Conservation (phyloP, 2,329 filamentous ascomycete species). For the Aspergillus jensenii region DNA sequence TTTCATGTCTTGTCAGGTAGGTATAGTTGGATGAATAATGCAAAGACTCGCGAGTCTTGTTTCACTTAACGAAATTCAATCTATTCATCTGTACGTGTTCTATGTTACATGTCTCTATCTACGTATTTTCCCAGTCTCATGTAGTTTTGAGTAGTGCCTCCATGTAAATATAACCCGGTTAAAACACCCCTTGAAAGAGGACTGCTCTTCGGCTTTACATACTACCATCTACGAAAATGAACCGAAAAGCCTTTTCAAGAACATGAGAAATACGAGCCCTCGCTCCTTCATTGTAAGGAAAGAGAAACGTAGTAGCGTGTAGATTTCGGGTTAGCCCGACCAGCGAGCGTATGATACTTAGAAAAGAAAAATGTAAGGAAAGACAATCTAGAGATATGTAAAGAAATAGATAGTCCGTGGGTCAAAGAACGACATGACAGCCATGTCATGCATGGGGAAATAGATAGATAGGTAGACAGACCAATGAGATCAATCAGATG, state of each 20-base stretch:
- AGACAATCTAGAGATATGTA: neutral
- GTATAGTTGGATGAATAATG: slow-evolving; percentile 15
- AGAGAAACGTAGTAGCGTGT: neutral
- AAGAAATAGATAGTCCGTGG: neutral
- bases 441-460: neutral
- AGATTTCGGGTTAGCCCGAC: neutral
- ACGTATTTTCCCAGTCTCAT: neutral
- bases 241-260: neutral
- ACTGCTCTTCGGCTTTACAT: too few relatives aligned
- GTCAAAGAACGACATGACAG: neutral
- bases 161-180: neutral
- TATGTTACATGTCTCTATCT: neutral
- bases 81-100: neutral
- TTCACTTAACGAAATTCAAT: slow-evolving; percentile 1
- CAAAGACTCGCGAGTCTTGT: neutral
- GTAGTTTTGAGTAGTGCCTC: neutral
- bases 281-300: neutral
- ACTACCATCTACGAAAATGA: too few relatives aligned
- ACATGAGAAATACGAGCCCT: neutral
- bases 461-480: neutral
- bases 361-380: neutral
- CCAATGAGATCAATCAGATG: neutral
- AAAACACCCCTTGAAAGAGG: too few relatives aligned
- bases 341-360: neutral
- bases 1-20: neutral